Percentiles rank a stretch among this genome's conserved stretches.
These are phyloP conservation scores for Paramecium caudatum DNA, from an alignment of 73 alveolate genomes.

Conservation along the genomic window DNA sequence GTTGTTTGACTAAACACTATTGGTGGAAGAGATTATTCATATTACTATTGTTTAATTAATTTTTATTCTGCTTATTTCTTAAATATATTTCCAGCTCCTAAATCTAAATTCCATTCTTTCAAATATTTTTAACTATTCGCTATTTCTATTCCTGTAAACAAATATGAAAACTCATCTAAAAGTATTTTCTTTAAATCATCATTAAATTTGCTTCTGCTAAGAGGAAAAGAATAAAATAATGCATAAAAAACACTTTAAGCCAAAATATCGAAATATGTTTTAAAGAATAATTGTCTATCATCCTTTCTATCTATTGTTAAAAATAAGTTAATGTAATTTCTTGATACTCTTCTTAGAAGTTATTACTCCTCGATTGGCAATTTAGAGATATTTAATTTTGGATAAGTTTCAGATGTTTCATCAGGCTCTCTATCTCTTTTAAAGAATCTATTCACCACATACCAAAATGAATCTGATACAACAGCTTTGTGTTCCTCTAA, in stretches of 20 bases:
- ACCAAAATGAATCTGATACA: slow-evolving; percentile 73
- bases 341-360: slow-evolving; percentile 75
- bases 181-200: slow-evolving; percentile 74
- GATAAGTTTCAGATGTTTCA: slow-evolving; percentile 49
- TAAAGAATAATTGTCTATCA: slow-evolving; percentile 77
- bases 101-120: slow-evolving; percentile 80
- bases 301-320: slow-evolving; percentile 74
- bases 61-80: slow-evolving; percentile 55
- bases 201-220: slow-evolving; percentile 76
- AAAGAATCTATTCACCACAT: slow-evolving; percentile 66
- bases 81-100: slow-evolving; percentile 82
- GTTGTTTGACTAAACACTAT: slow-evolving; percentile 21
- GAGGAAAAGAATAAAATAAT: slow-evolving; percentile 79
- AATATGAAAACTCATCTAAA: slow-evolving; percentile 72
- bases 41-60: background rate
- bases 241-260: slow-evolving; percentile 81
- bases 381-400: slow-evolving; percentile 45
- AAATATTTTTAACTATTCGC: slow-evolving; percentile 75
- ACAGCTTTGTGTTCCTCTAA: slow-evolving; percentile 73
- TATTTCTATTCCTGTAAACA: slow-evolving; percentile 77
- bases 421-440: slow-evolving; percentile 71
- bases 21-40: slow-evolving; percentile 56
- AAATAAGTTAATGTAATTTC: slow-evolving; percentile 76
- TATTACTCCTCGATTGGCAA: slow-evolving; percentile 56
- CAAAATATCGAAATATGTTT: slow-evolving; percentile 79